phyloP scores from a whole-genome alignment of 1,139 yeast genomes.

The Dujonia santamariae region DNA sequence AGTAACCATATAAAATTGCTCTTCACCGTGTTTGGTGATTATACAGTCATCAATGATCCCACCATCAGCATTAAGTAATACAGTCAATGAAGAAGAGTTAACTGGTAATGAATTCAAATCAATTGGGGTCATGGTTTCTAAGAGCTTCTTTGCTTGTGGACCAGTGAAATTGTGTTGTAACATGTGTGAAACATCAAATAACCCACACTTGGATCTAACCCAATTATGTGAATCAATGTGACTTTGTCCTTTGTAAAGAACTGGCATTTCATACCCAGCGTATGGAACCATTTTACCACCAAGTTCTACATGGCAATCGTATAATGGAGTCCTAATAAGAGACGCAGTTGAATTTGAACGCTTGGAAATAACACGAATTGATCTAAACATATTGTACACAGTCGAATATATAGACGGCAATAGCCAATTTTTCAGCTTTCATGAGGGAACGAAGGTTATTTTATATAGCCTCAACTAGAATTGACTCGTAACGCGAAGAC shows the following conservation, averaged over 20 bases:
- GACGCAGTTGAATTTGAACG: slow-evolving; percentile 21
- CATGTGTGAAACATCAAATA: slow-evolving; percentile 97
- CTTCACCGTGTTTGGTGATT: slow-evolving; percentile 78
- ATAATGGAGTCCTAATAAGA: slow-evolving; percentile 69
- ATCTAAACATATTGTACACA: slow-evolving; percentile 7
- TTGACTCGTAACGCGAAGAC: no score
- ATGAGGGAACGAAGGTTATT: no score
- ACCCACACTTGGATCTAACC: slow-evolving; percentile 85
- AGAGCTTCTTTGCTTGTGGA: slow-evolving; percentile 59
- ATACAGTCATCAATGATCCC: slow-evolving; percentile 94
- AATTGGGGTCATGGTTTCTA: slow-evolving; percentile 82
- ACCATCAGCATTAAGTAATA: slow-evolving; percentile 68
- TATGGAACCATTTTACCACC: slow-evolving; percentile 94
- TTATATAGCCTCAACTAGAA: no score
- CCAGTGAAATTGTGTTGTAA: slow-evolving; percentile 82
- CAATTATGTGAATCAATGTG: slow-evolving; percentile 93
- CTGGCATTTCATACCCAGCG: slow-evolving; percentile 96
- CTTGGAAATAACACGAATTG: slow-evolving; percentile 6
- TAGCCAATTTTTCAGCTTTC: no score
- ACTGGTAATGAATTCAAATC: slow-evolving; percentile 59
- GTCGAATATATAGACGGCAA: not conserved
- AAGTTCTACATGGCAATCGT: slow-evolving; percentile 70
- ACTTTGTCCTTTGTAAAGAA: slow-evolving; percentile 73
- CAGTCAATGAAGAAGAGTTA: slow-evolving; percentile 72
- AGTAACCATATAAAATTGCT: slow-evolving; percentile 85